phyloP scores from a whole-genome alignment of 2,329 filamentous ascomycete species.

The Cordyceps fumosorosea region DNA sequence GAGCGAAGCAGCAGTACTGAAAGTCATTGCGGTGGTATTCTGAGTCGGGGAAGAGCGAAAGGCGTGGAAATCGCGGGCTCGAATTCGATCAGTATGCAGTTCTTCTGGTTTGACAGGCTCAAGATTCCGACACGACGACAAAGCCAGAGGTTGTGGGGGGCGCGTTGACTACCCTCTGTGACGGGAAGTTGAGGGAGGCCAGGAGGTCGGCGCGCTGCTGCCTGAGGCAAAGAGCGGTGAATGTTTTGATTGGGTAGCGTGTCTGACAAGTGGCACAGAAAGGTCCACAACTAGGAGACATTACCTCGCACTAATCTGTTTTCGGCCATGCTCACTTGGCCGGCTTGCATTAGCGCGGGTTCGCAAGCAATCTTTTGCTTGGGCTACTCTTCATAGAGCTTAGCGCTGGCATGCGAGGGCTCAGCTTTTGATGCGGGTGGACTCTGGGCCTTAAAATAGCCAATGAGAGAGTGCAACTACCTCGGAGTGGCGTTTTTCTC shows the following conservation, averaged over 20 bases:
- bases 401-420: not conserved
- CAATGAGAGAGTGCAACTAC: not conserved
- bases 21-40: conserved; percentile 17
- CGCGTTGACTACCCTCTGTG: conserved; percentile 13
- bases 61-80: conserved; percentile 2
- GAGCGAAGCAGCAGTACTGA: conserved; percentile 14
- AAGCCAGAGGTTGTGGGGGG: conserved; percentile 13
- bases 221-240: conserved; percentile 19
- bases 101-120: conserved; percentile 6
- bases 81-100: conserved; percentile 9
- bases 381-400: not conserved
- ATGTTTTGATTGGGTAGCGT: conserved; percentile 9
- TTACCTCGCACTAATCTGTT: conserved; percentile 1
- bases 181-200: not conserved
- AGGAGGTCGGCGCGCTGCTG: conserved; percentile 9
- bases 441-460: not conserved
- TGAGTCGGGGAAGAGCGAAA: conserved; percentile 11
- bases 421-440: conserved; percentile 6
- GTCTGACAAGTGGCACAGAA: conserved; percentile 3
- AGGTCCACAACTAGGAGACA: not conserved
- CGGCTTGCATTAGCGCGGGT: not conserved
- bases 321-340: conserved; percentile 3
- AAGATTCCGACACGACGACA: conserved; percentile 16
- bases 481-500: not conserved
- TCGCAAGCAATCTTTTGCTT: not conserved